Base-by-base conservation (phyloP, 371 early-diverging fungal species). In the Rhizoclosmatium hyalinum region DNA sequence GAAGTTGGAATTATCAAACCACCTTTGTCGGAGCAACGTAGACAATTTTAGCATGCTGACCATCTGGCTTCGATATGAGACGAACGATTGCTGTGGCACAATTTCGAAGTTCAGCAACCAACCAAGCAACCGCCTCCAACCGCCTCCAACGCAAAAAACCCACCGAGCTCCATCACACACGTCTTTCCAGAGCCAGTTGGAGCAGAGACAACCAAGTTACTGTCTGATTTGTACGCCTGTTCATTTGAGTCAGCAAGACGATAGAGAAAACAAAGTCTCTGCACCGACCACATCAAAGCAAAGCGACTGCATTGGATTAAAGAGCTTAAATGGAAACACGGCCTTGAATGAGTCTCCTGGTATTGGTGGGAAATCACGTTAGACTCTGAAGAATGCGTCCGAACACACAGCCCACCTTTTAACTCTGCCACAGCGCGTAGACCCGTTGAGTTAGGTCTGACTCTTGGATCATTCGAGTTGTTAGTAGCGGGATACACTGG, bases 131-230 rank as follows among this genome's bases (percentile, higher is more conserved):
- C 58, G 19, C 19, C 5, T 57, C 21, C 6, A 58, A 32, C 17
- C 58, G 32, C 58, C 32, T 32, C 32, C 32, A 32, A 32, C 32
- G 32, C 32, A 32, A 21, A 4, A 2, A 3, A 32, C 74, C 12
- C 56, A 82, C 85, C 83, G 14, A 95, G 70, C 68, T 94, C 90
- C 79, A 93, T 86, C 24, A 94, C 68, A 21, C 84, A 90, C 1
- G 95, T 94, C 76, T 96, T 95, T 43, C 95, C 96, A 5, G 93
- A 87, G 2, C 96, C 95, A 17, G 95, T 95, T 1, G 96, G 96
- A 17, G 96, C 85, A 60, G 80, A 79, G n/a, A 89, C 85, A 4
- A 93, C 89, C 10, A 93, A 58, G 68, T 91, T 92, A 6, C 77
- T 78, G 63, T 88, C 83, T 3, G 79, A 44, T 17, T 68, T 12